These are phyloP conservation scores for Chlorella vulgaris DNA, from an alignment of 139 green algal species.

Conservation along the genomic window DNA sequence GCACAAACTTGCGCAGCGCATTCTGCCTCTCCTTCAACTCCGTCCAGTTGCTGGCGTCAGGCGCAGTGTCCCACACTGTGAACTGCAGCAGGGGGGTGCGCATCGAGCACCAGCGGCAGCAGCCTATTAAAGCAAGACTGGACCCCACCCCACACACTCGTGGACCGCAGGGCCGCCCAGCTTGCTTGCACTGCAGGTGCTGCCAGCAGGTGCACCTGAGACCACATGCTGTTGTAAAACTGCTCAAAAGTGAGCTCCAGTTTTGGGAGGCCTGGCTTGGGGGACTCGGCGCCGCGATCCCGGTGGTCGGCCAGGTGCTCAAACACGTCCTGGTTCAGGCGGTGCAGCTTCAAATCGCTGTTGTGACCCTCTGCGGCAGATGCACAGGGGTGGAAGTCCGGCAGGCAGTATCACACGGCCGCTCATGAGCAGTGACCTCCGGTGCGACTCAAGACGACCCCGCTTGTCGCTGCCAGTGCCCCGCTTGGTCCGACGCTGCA, in stretches of 20 bases:
- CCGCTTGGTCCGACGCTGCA: too few species aligned
- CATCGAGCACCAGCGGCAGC: too few species aligned
- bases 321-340: conserved; percentile 24
- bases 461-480: too few species aligned
- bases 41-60: neutral
- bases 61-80: conserved; percentile 2
- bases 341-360: conserved; percentile 6
- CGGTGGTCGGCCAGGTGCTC: conserved; percentile 6
- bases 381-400: neutral
- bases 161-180: too few species aligned
- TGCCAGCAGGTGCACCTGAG: too few species aligned
- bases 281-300: too few species aligned
- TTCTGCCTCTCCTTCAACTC: conserved; percentile 20
- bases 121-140: too few species aligned
- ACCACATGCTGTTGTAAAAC: conserved; percentile 25
- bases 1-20: conserved; percentile 30
- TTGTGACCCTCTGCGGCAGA: conserved; percentile 24
- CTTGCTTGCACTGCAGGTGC: too few species aligned
- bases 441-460: too few species aligned
- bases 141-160: too few species aligned
- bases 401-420: too few species aligned
- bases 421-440: too few species aligned
- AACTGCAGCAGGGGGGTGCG: neutral
- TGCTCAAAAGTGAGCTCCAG: conserved; percentile 10
- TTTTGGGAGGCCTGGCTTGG: neutral